Evolutionary conservation across 202 grass and related monocot species (phyloP).

Genomic region (Thinopyrum obtusiflorum): DNA sequence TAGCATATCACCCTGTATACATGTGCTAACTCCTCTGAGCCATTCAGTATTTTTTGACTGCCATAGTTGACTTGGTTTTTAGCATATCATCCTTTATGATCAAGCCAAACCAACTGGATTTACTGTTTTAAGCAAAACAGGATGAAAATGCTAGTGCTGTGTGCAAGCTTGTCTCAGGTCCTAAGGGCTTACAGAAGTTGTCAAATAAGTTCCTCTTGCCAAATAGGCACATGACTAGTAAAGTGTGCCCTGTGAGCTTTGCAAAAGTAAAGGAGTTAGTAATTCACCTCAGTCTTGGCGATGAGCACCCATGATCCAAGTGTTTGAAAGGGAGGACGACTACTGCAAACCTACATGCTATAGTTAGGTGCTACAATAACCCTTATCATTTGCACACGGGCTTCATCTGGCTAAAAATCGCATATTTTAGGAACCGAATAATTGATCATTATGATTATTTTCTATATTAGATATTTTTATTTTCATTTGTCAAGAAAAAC

Average conservation of each 20-base stretch:
- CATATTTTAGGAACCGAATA: not conserved
- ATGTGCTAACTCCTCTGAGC: not conserved
- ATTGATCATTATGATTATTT: not conserved
- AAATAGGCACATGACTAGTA: not conserved
- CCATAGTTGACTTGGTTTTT: constrained; percentile 4
- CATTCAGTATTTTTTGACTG: not conserved
- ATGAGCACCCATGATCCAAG: not conserved
- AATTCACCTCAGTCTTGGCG: not conserved
- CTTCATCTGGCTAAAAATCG: not conserved
- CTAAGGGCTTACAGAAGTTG: not conserved
- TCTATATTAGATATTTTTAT: not conserved
- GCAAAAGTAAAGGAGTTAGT: not conserved
- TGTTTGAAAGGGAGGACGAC: not conserved
- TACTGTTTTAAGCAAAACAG: not conserved
- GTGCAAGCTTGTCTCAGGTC: not conserved
- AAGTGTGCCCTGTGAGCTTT: not conserved
- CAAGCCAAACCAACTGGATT: not conserved
- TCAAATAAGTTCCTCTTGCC: not conserved
- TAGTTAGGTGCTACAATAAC: not conserved
- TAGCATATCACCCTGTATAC: not conserved
- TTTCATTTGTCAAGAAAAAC: not conserved
- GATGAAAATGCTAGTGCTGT: not conserved
- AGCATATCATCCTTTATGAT: not conserved
- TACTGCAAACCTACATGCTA: not conserved
- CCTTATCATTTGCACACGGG: not conserved